Percentiles rank a stretch among this genome's conserved stretches.
Evolutionary conservation across 371 early-diverging fungal species (phyloP).

Genomic region (Mortierella sp.): DNA sequence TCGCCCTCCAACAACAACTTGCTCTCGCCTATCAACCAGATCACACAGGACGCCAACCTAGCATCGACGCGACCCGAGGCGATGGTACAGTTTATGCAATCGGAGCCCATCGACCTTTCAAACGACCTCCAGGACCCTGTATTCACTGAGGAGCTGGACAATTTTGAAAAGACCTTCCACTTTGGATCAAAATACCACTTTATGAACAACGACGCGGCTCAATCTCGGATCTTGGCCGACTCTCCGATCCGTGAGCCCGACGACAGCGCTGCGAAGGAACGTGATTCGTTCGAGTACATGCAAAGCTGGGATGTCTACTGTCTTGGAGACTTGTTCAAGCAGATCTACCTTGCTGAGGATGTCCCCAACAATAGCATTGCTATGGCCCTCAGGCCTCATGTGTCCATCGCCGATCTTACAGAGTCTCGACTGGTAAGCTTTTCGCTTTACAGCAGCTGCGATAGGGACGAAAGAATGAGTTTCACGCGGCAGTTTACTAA

Average conservation of each 20-base stretch:
- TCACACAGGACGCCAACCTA: conserved; percentile 37
- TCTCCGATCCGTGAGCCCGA: neutral
- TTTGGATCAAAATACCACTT: conserved; percentile 70
- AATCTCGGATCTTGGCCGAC: conserved; percentile 22
- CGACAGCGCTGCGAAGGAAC: neutral
- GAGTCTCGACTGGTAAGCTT: conserved; percentile 28
- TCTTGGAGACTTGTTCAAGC: conserved; percentile 66
- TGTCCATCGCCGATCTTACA: conserved; percentile 26
- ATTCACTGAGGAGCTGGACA: conserved; percentile 70
- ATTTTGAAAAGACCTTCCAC: conserved; percentile 67
- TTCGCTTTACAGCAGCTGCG: neutral
- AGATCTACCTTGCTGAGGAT: conserved; percentile 60
- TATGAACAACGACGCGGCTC: conserved; percentile 40
- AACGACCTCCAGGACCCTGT: conserved; percentile 58
- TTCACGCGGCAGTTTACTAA: neutral
- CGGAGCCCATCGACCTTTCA: conserved; percentile 69
- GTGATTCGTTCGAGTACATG: conserved; percentile 57
- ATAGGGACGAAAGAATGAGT: neutral
- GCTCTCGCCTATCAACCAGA: conserved; percentile 21
- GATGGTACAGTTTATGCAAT: conserved; percentile 59
- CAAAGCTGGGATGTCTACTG: conserved; percentile 72
- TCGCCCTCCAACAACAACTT: conserved; percentile 17
- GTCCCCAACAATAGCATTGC: conserved; percentile 52
- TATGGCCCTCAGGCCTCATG: conserved; percentile 31
- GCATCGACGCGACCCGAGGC: conserved; percentile 51